Base-by-base conservation (phyloP, 345 rosid species). In the Turnera subulata region DNA sequence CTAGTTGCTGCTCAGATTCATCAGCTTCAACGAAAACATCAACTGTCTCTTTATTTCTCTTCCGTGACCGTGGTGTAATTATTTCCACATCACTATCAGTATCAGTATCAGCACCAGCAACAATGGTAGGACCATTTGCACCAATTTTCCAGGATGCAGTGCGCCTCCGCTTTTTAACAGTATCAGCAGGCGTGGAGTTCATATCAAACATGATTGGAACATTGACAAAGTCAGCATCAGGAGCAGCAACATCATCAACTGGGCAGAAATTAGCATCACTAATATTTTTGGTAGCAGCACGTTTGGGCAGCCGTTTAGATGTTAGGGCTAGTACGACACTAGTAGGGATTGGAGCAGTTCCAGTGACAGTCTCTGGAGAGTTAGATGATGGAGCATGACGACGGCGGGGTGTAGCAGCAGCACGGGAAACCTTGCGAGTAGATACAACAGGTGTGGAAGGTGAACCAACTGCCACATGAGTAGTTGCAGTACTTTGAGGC, bases 101-200 rank as follows among this genome's bases (percentile, higher is more conserved):
- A 1, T 24, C 50, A 18, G 46, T 63, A 29, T 69, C 79, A 48
- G 56, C 60, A 53, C 46, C 69, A 53, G 79, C 25, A 56, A 61
- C 80, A 53, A 62, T 55, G 32, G 58, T 50, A 58, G 80, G 76
- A 56, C 70, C 80, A 68, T 74, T 65, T 8, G 50, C 67, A 55
- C 67, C 67, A 51, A 51, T 52, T 40, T 58, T 66, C 78, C 78
- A 63, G 37, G 80, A 74, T 54, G 79, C 82, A 62, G 80, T 72
- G 51, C 90, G 82, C 80, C 91, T 84, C 61, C 85, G 83, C 73
- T 84, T 91, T 80, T 84, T 91, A 56, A 77, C 86, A 35, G 88
- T 82, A 67, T 73, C 82, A 71, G 95, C 88, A 56, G 94, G 95
- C 44, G 77, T 76, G 44, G 80, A 64, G 55, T 60, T 64, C 74